Conservation (phyloP, 805 yeast genomes). For the Danielozyma ontarioensis region DNA sequence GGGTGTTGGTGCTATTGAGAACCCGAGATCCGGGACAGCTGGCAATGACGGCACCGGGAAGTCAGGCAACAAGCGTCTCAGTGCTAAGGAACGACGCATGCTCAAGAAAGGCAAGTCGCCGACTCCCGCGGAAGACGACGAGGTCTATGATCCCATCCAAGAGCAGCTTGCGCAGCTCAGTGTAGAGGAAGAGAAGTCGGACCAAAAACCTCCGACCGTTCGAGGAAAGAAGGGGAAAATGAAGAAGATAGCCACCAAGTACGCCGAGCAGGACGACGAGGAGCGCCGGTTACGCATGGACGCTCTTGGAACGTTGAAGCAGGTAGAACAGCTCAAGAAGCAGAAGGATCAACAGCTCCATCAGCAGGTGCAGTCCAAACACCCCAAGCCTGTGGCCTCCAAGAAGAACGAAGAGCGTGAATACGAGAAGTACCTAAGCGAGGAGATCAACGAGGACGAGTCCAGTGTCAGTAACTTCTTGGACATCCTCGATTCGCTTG, state of each 20-base stretch:
- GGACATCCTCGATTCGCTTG: constrained; percentile 41
- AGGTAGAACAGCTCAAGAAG: constrained; percentile 28
- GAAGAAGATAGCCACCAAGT: constrained; percentile 77
- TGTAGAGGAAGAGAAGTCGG: constrained; percentile 4
- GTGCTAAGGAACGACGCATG: constrained; percentile 5
- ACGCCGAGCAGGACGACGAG: constrained; percentile 88
- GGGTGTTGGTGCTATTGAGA: not conserved
- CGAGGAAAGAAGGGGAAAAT: constrained; percentile 84
- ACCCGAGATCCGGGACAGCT: too few relatives aligned
- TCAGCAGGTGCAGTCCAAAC: constrained; percentile 11
- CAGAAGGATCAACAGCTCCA: constrained; percentile 20
- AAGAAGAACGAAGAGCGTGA: constrained; percentile 17
- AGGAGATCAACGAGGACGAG: constrained; percentile 27
- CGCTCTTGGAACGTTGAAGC: constrained; percentile 78
- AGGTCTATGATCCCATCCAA: constrained; percentile 8
- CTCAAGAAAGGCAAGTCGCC: constrained; percentile 2
- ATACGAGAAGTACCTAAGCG: constrained; percentile 35
- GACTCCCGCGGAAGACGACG: constrained; percentile 5
- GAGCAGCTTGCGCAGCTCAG: constrained; percentile 6
- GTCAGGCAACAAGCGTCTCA: constrained; percentile 3
- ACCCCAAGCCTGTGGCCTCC: constrained; percentile 1
- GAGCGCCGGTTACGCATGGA: constrained; percentile 73
- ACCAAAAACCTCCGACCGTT: constrained; percentile 35
- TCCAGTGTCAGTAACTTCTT: constrained; percentile 27
- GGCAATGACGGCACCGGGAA: too few relatives aligned